phyloP scores from a whole-genome alignment of 768 basidiomycete species.

The Pisolithus albus region DNA sequence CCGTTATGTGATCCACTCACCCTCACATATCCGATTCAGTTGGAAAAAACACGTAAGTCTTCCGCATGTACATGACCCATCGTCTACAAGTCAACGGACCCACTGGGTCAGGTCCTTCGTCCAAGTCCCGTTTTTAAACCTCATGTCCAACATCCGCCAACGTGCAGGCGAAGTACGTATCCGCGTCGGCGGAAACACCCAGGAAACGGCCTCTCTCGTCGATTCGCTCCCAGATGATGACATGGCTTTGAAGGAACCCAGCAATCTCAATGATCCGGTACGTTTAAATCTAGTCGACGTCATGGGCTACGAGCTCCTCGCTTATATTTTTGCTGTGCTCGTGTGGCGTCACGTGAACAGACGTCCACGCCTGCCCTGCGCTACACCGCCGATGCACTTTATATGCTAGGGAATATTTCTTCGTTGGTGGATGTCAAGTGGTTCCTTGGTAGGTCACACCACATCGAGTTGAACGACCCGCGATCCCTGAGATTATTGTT shows the following conservation, averaged over 20 bases:
- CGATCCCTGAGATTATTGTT: neutral
- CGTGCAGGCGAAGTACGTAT: constrained; percentile 37
- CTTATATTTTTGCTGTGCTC: neutral
- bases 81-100: neutral
- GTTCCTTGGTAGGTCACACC: constrained; percentile 33
- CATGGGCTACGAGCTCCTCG: neutral
- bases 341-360: constrained; percentile 4
- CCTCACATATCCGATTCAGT: neutral
- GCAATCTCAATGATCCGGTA: constrained; percentile 9
- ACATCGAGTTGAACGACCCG: neutral
- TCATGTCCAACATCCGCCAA: constrained; percentile 37
- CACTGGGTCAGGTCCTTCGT: constrained; percentile 16
- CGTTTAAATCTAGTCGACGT: neutral
- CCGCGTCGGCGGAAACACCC: constrained; percentile 47
- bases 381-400: constrained; percentile 44
- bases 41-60: constrained; percentile 10
- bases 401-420: constrained; percentile 42
- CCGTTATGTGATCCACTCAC: neutral
- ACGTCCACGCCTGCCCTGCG: constrained; percentile 49
- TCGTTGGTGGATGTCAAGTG: constrained; percentile 39
- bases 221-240: constrained; percentile 18
- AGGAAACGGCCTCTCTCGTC: constrained; percentile 35
- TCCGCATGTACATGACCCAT: neutral
- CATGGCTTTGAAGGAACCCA: constrained; percentile 27
- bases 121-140: constrained; percentile 39